A percentile compares a stretch with the other conserved stretches of the same genome.
phyloP scores from a whole-genome alignment of 2,329 filamentous ascomycete species.

The Dactylellina parvicollis region DNA sequence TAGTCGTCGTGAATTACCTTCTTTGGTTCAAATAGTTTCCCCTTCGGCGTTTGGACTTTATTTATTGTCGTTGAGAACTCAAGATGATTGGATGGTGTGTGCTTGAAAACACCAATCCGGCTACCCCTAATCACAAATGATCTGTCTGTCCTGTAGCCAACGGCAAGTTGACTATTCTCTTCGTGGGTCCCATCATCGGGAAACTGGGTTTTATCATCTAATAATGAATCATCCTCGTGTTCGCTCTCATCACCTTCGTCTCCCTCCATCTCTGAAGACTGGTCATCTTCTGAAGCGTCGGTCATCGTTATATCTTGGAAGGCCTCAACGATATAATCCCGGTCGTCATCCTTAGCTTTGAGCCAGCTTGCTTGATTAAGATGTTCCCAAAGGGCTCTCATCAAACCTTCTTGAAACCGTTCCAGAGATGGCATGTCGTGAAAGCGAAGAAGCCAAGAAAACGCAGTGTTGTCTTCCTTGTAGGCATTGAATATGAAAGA shows the following conservation, averaged over 20 bases:
- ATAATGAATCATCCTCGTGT: constrained; percentile 73
- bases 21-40: constrained; percentile 88
- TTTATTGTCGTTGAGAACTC: constrained; percentile 98
- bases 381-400: constrained; percentile 97
- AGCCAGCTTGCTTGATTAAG: constrained; percentile 93
- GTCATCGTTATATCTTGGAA: constrained; percentile 96
- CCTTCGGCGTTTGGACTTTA: constrained; percentile 87
- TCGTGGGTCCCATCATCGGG: constrained; percentile 77
- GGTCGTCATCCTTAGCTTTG: constrained; percentile 90
- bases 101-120: constrained; percentile 99
- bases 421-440: constrained; percentile 82
- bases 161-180: constrained; percentile 86
- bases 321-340: constrained; percentile 92
- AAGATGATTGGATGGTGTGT: constrained; percentile 88
- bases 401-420: constrained; percentile 88
- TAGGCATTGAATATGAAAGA: constrained; percentile 99
- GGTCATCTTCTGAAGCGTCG: constrained; percentile 69
- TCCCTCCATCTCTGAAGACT: constrained; percentile 63
- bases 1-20: constrained; percentile 65
- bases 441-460: constrained; percentile 95
- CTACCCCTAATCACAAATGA: constrained; percentile 97
- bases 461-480: constrained; percentile 80
- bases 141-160: constrained; percentile 95
- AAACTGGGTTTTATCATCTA: constrained; percentile 78
- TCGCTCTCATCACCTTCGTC: constrained; percentile 69